phyloP scores from a whole-genome alignment of 495 filamentous ascomycete species.

The Penicillium macrosclerotiorum region DNA sequence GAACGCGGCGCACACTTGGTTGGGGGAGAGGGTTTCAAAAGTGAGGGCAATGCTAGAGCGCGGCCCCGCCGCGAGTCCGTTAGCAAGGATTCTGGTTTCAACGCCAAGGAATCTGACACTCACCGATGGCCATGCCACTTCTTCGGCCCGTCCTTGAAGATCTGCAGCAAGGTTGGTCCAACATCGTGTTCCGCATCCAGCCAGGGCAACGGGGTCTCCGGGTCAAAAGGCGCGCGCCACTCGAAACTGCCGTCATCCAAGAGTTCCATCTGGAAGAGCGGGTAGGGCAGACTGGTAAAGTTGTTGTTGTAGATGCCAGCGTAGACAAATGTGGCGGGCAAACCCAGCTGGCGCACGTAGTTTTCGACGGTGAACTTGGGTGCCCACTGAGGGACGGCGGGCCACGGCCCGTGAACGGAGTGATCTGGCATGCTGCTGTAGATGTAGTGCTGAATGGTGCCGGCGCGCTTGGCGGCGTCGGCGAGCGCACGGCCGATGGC shows the following conservation, averaged over 20 bases:
- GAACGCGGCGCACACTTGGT: slow-evolving; percentile 78
- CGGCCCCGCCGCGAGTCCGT: neutral
- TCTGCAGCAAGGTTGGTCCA: slow-evolving; percentile 88
- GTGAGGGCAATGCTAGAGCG: slow-evolving; percentile 75
- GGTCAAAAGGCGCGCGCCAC: slow-evolving; percentile 94
- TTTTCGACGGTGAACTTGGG: slow-evolving; percentile 89
- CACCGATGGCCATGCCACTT: slow-evolving; percentile 84
- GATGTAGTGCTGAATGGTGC: slow-evolving; percentile 80
- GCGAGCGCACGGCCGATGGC: slow-evolving; percentile 82
- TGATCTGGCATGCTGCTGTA: slow-evolving; percentile 98
- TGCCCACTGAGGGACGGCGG: slow-evolving; percentile 83
- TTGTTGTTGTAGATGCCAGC: slow-evolving; percentile 99
- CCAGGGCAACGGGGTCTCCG: slow-evolving; percentile 87
- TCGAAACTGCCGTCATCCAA: slow-evolving; percentile 79
- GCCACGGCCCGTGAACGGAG: slow-evolving; percentile 72
- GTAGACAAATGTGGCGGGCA: slow-evolving; percentile 91
- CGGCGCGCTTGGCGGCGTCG: slow-evolving; percentile 81
- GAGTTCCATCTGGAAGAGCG: slow-evolving; percentile 90
- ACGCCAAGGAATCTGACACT: slow-evolving; percentile 26
- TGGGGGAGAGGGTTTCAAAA: slow-evolving; percentile 84
- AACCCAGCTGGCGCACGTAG: slow-evolving; percentile 76
- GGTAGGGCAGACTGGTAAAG: slow-evolving; percentile 90
- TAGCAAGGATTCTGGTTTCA: no score
- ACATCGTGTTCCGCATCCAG: slow-evolving; percentile 96
- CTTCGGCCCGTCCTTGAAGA: slow-evolving; percentile 87